Conservation (phyloP, 2,329 filamentous ascomycete genomes). For the Neopestalotiopsis sp. region DNA sequence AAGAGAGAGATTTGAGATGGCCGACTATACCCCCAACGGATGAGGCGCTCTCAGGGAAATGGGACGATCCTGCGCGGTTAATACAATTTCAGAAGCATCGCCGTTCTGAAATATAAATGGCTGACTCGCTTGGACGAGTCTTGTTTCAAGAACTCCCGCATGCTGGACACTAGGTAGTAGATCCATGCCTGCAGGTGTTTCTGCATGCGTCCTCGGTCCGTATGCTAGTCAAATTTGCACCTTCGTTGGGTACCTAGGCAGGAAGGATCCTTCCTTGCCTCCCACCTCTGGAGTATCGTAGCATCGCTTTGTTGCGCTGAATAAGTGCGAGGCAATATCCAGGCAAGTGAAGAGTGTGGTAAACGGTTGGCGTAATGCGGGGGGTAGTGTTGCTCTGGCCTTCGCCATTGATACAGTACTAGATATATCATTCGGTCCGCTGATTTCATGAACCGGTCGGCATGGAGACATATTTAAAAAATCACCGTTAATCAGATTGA, state of each 20-base stretch:
- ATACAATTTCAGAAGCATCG: not conserved
- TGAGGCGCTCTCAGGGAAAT: not conserved
- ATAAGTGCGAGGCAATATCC: not conserved
- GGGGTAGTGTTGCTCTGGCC: too few relatives aligned
- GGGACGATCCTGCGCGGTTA: not conserved
- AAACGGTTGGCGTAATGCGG: too few relatives aligned
- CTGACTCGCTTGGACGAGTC: not conserved
- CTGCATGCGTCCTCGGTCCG: constrained; percentile 1
- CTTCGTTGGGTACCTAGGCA: not conserved
- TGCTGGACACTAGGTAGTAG: not conserved
- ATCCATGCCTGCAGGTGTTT: not conserved
- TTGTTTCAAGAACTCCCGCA: not conserved
- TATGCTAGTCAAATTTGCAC: constrained; percentile 3
- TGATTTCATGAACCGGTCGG: too few relatives aligned
- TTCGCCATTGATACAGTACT: too few relatives aligned
- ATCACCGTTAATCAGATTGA: too few relatives aligned
- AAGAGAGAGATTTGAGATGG: not conserved
- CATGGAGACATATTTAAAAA: too few relatives aligned
- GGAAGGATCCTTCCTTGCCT: not conserved
- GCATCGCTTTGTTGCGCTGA: not conserved
- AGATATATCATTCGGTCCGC: too few relatives aligned
- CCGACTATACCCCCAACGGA: not conserved
- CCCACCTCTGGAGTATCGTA: not conserved
- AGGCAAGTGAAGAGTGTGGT: not conserved
- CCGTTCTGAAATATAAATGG: not conserved